Evolutionary conservation across 768 basidiomycete species (phyloP).

Genomic region (Boletus sp.): DNA sequence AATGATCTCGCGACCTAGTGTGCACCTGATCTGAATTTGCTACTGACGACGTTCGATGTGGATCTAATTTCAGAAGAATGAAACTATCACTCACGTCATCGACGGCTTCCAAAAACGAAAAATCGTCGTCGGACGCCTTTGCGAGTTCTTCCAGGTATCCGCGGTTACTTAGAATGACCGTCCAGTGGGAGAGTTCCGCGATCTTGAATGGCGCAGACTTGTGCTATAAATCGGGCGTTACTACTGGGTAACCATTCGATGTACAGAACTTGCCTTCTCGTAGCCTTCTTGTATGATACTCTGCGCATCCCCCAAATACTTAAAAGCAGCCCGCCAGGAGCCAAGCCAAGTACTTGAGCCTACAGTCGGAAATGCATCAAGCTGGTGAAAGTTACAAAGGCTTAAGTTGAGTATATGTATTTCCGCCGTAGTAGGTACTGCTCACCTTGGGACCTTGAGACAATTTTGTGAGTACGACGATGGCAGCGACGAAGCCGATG

Average conservation of each 20-base stretch:
- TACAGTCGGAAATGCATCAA: background rate
- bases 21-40: slow-evolving; percentile 35
- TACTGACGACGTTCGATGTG: background rate
- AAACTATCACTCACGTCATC: background rate
- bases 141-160: background rate
- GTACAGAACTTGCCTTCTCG: slow-evolving; percentile 16
- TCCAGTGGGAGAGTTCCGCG: slow-evolving; percentile 33
- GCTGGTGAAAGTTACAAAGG: background rate
- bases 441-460: background rate
- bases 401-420: background rate
- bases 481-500: background rate
- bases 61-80: background rate
- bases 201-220: slow-evolving; percentile 30
- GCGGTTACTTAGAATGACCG: slow-evolving; percentile 34
- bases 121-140: background rate
- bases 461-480: background rate
- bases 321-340: slow-evolving; percentile 24
- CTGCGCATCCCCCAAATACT: slow-evolving; percentile 11
- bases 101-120: background rate
- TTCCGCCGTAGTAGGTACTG: background rate
- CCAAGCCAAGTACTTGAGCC: slow-evolving; percentile 14
- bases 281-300: slow-evolving; percentile 32
- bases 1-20: slow-evolving; percentile 34
- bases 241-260: background rate
- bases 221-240: slow-evolving; percentile 17